A percentile compares a stretch with the other conserved stretches of the same genome.
These are phyloP conservation scores for Yamadazyma triangularis DNA, from an alignment of 1,139 yeast species.

Conservation along the genomic window DNA sequence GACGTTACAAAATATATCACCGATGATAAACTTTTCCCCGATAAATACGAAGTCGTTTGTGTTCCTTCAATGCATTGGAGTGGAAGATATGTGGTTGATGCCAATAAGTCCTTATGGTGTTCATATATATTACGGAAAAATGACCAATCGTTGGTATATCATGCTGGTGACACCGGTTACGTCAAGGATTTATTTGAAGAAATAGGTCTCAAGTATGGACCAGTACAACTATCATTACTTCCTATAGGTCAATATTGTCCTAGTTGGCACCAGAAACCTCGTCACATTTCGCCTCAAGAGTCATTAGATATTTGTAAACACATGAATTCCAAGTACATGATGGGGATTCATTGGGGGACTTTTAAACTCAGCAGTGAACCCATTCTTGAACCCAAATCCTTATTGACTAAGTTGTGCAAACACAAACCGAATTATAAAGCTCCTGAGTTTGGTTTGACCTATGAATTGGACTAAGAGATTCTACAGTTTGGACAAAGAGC, in stretches of 20 bases:
- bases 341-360: slow-evolving; percentile 97
- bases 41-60: slow-evolving; percentile 74
- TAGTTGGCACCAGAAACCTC: slow-evolving; percentile 87
- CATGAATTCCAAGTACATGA: slow-evolving; percentile 54
- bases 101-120: slow-evolving; percentile 84
- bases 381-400: slow-evolving; percentile 70
- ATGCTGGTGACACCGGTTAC: slow-evolving; percentile 95
- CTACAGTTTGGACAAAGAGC: too few species aligned
- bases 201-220: slow-evolving; percentile 62
- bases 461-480: too few species aligned
- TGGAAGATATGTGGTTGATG: slow-evolving; percentile 72
- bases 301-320: slow-evolving; percentile 65
- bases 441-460: slow-evolving; percentile 43
- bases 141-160: slow-evolving; percentile 70
- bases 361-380: slow-evolving; percentile 86
- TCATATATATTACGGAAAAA: slow-evolving; percentile 68
- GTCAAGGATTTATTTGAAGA: slow-evolving; percentile 62
- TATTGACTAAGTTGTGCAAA: slow-evolving; percentile 22
- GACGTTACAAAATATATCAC: slow-evolving; percentile 33
- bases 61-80: slow-evolving; percentile 99
- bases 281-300: slow-evolving; percentile 83
- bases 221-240: slow-evolving; percentile 62
- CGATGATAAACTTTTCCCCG: slow-evolving; percentile 29
- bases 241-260: slow-evolving; percentile 97
- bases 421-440: slow-evolving; percentile 19